These are phyloP conservation scores for Aquilaria agallochum DNA, from an alignment of 441 rosid species.

Conservation along the genomic window DNA sequence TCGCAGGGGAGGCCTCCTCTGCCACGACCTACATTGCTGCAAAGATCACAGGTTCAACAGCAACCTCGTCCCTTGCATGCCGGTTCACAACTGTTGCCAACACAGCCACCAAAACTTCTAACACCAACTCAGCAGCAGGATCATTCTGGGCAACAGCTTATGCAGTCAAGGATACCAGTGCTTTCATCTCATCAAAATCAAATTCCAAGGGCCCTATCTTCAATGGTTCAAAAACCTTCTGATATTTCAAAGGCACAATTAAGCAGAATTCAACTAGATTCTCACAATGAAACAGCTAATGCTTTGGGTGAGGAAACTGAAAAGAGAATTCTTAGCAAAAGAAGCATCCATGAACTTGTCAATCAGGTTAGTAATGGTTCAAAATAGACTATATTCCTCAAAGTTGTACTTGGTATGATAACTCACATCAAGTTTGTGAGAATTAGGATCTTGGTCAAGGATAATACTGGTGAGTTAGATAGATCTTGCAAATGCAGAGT, in stretches of 20 bases:
- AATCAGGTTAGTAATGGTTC: slow-evolving; percentile 56
- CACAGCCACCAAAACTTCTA: slow-evolving; percentile 47
- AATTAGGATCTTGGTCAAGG: too few relatives aligned
- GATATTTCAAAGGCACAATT: slow-evolving; percentile 43
- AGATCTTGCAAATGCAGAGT: too few relatives aligned
- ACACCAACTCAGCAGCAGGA: slow-evolving; percentile 50
- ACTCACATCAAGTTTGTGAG: too few relatives aligned
- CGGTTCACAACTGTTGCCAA: slow-evolving; percentile 38
- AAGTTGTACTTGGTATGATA: too few relatives aligned
- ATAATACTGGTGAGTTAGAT: too few relatives aligned
- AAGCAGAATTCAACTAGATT: slow-evolving; percentile 35
- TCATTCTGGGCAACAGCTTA: slow-evolving; percentile 47
- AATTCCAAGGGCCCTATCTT: slow-evolving; percentile 35
- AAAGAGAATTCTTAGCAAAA: slow-evolving; percentile 67
- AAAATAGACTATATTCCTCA: background rate
- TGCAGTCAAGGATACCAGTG: slow-evolving; percentile 43
- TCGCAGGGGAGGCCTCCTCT: slow-evolving; percentile 84
- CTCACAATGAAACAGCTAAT: slow-evolving; percentile 37
- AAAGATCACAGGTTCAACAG: slow-evolving; percentile 59
- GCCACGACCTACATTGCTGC: slow-evolving; percentile 66
- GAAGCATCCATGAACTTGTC: slow-evolving; percentile 83
- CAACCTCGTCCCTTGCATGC: slow-evolving; percentile 36
- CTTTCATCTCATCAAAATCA: slow-evolving; percentile 60
- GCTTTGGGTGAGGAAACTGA: slow-evolving; percentile 53
- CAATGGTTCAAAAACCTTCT: slow-evolving; percentile 47